Percentiles rank a stretch among this genome's conserved stretches.
Evolutionary conservation across 2,329 filamentous ascomycete species (phyloP).

Genomic region (Talaromyces sp.): DNA sequence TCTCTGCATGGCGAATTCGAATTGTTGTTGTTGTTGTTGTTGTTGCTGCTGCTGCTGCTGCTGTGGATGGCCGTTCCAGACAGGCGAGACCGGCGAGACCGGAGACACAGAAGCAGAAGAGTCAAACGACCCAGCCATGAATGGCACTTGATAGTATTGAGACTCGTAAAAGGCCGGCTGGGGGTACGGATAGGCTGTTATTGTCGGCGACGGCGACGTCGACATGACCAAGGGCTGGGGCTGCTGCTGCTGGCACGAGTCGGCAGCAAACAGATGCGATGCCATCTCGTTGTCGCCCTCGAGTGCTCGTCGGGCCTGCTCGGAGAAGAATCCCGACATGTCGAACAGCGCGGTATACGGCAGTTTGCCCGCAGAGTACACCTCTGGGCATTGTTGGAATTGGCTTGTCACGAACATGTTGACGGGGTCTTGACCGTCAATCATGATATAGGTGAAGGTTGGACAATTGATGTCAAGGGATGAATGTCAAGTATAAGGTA

Average conservation of each 20-base stretch:
- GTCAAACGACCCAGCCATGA: not conserved
- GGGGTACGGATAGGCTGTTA: not conserved
- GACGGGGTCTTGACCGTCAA: not conserved
- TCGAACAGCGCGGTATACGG: conserved; percentile 1
- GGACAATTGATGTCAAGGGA: not conserved
- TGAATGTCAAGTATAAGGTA: not conserved
- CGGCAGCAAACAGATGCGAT: not conserved
- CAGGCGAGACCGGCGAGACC: not conserved
- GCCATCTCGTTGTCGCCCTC: conserved; percentile 1
- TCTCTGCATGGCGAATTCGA: not conserved
- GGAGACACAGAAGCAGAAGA: not conserved
- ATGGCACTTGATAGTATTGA: not conserved
- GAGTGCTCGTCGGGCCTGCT: conserved; percentile 3
- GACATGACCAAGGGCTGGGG: not conserved
- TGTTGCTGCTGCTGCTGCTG: not conserved
- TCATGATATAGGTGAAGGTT: not conserved
- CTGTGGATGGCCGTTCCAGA: not conserved
- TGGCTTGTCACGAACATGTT: not conserved
- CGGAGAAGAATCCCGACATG: conserved; percentile 5
- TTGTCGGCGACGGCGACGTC: not conserved
- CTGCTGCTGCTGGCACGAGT: not conserved
- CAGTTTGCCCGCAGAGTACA: not conserved
- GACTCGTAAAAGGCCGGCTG: not conserved
- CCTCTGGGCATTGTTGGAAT: not conserved
- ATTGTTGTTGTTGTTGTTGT: not conserved